These are phyloP conservation scores for Thozetella sp. DNA, from an alignment of 495 filamentous ascomycete genomes.

Conservation along the genomic window DNA sequence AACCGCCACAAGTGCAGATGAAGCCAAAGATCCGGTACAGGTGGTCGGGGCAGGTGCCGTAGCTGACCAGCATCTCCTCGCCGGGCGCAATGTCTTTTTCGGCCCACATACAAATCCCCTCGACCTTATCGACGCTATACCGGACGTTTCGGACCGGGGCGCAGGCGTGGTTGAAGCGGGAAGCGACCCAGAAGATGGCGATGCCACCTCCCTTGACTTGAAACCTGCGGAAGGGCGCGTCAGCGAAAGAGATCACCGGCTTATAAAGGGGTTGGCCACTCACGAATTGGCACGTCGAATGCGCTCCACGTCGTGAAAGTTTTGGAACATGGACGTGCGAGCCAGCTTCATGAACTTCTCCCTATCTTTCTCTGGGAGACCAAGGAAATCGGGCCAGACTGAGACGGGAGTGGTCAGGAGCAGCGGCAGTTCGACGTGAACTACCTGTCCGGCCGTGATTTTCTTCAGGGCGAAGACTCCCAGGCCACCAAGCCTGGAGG, in stretches of 20 bases:
- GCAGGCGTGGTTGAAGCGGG: conserved; percentile 40
- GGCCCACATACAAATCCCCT: conserved; percentile 15
- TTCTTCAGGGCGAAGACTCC: conserved; percentile 28
- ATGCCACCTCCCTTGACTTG: conserved; percentile 11
- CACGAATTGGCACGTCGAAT: conserved; percentile 28
- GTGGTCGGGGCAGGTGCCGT: conserved; percentile 19
- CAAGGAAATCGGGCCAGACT: conserved; percentile 14
- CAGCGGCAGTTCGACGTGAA: conserved; percentile 24
- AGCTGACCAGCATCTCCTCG: conserved; percentile 29
- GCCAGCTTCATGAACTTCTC: conserved; percentile 12
- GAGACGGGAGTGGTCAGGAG: conserved; percentile 10
- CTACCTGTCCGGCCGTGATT: conserved; percentile 19
- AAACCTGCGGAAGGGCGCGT: conserved; percentile 19
- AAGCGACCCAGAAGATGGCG: conserved; percentile 25
- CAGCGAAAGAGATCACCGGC: neutral
- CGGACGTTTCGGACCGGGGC: conserved; percentile 13
- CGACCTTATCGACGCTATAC: conserved; percentile 8
- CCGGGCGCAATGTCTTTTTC: conserved; percentile 17
- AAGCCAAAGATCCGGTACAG: conserved; percentile 33
- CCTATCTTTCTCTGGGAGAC: conserved; percentile 12
- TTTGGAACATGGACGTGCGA: conserved; percentile 1
- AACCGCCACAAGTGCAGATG: conserved; percentile 30
- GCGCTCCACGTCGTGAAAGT: conserved; percentile 13
- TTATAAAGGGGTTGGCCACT: conserved; percentile 10
- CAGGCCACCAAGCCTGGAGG: conserved; percentile 22